phyloP scores from a whole-genome alignment of 2,329 filamentous ascomycete species.

The Colletotrichum sp. region DNA sequence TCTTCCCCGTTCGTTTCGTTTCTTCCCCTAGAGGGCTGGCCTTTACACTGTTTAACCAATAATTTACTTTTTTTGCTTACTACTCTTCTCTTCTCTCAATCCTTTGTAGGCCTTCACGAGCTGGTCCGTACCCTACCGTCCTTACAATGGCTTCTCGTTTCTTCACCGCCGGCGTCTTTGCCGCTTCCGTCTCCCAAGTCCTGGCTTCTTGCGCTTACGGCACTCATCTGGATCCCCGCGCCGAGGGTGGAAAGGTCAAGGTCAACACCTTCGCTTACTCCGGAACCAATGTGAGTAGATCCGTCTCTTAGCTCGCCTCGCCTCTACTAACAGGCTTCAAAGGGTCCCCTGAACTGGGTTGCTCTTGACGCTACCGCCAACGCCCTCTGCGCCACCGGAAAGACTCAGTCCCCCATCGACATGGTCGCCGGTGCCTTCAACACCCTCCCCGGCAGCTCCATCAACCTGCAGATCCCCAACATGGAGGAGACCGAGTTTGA shows the following conservation, averaged over 20 bases:
- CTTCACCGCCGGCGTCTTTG: constrained; percentile 15
- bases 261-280: constrained; percentile 44
- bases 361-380: constrained; percentile 42
- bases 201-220: constrained; percentile 45
- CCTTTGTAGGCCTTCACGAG: constrained; percentile 7
- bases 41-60: constrained; percentile 8
- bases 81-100: background rate
- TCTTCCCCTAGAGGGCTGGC: constrained; percentile 20
- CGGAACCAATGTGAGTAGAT: constrained; percentile 35
- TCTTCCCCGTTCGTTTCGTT: constrained; percentile 16
- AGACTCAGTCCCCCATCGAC: constrained; percentile 56
- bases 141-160: constrained; percentile 18
- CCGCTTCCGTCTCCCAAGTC: constrained; percentile 16
- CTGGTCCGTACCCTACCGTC: constrained; percentile 18
- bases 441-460: constrained; percentile 25
- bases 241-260: constrained; percentile 31
- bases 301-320: background rate
- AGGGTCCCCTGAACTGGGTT: constrained; percentile 53
- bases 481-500: constrained; percentile 54
- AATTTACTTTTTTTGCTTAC: constrained; percentile 5
- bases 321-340: background rate
- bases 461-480: constrained; percentile 37
- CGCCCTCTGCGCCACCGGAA: constrained; percentile 47
- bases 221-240: constrained; percentile 38
- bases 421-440: constrained; percentile 22